phyloP scores from a whole-genome alignment of 805 yeast genomes.

The Debaryomyces hansenii region DNA sequence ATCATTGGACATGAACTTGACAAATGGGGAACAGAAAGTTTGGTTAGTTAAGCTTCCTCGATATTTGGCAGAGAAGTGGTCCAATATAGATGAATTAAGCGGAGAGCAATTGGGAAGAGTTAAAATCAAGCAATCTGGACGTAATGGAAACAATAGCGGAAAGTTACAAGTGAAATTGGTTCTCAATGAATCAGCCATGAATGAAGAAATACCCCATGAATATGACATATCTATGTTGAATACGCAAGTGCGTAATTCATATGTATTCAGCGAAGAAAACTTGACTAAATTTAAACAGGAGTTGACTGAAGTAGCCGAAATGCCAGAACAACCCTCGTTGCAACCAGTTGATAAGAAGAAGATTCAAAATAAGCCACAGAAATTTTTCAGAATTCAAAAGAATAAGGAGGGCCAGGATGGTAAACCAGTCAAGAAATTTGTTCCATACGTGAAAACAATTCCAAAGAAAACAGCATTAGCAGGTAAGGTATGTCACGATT shows the following conservation, averaged over 20 bases:
- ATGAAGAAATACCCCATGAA: constrained; percentile 66
- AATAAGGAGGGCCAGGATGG: constrained; percentile 21
- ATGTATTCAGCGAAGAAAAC: constrained; percentile 84
- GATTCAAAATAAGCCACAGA: constrained; percentile 14
- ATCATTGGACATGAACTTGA: constrained; percentile 73
- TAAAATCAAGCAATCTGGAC: constrained; percentile 57
- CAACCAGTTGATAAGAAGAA: constrained; percentile 32
- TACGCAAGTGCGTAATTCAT: constrained; percentile 80
- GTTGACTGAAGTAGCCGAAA: constrained; percentile 49
- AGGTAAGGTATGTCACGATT: constrained; percentile 91
- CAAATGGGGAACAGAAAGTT: constrained; percentile 64
- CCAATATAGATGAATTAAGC: constrained; percentile 52
- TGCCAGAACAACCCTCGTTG: constrained; percentile 54
- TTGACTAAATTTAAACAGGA: constrained; percentile 56
- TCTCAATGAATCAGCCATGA: constrained; percentile 33
- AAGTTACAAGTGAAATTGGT: constrained; percentile 55
- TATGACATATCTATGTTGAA: constrained; percentile 80
- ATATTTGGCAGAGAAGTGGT: constrained; percentile 81
- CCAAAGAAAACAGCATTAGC: constrained; percentile 83
- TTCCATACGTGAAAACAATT: constrained; percentile 84
- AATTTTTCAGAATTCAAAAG: constrained; percentile 32
- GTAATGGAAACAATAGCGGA: constrained; percentile 17
- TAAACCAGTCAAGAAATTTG: constrained; percentile 39
- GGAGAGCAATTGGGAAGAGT: constrained; percentile 84
- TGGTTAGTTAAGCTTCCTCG: constrained; percentile 94